Evolutionary conservation across 305 asterid genomes (phyloP).

Genomic region (Plantago coronopus): DNA sequence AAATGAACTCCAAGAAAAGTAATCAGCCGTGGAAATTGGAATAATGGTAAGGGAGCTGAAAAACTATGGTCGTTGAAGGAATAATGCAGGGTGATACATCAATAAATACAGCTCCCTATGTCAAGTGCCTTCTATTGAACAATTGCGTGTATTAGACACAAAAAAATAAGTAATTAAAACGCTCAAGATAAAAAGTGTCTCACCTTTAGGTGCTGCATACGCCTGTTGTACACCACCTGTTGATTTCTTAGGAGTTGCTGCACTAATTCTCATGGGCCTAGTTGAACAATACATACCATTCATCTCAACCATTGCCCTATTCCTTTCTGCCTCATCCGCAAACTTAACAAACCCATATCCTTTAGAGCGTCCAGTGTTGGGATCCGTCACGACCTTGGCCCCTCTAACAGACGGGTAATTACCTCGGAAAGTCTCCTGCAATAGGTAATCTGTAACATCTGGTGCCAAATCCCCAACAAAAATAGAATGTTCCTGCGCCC

Average conservation of each 20-base stretch:
- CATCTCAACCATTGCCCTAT: slow-evolving; percentile 95
- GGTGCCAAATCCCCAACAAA: slow-evolving; percentile 98
- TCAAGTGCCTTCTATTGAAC: not conserved
- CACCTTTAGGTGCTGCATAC: slow-evolving; percentile 70
- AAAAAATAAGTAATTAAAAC: not conserved
- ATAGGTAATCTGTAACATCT: slow-evolving; percentile 83
- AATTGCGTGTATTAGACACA: not conserved
- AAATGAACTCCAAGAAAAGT: not conserved
- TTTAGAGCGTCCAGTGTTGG: slow-evolving; percentile 85
- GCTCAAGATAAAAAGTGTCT: slow-evolving; percentile 7
- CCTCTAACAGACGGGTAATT: slow-evolving; percentile 88
- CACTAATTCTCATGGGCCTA: slow-evolving; percentile 95
- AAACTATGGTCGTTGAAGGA: not conserved
- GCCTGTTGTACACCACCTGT: slow-evolving; percentile 53
- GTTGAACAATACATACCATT: slow-evolving; percentile 90
- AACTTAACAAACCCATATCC: slow-evolving; percentile 98
- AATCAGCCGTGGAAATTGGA: slow-evolving; percentile 6
- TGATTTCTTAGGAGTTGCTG: slow-evolving; percentile 96
- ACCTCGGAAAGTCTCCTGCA: slow-evolving; percentile 87
- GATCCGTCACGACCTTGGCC: slow-evolving; percentile 93
- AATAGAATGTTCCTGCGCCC: slow-evolving; percentile 88
- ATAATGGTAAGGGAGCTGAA: slow-evolving; percentile 17
- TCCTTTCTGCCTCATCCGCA: slow-evolving; percentile 82
- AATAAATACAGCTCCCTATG: not conserved
- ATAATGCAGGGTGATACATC: not conserved